These are phyloP conservation scores for Trypethelium eluteriae DNA, from an alignment of 495 filamentous ascomycete genomes.

Conservation along the genomic window DNA sequence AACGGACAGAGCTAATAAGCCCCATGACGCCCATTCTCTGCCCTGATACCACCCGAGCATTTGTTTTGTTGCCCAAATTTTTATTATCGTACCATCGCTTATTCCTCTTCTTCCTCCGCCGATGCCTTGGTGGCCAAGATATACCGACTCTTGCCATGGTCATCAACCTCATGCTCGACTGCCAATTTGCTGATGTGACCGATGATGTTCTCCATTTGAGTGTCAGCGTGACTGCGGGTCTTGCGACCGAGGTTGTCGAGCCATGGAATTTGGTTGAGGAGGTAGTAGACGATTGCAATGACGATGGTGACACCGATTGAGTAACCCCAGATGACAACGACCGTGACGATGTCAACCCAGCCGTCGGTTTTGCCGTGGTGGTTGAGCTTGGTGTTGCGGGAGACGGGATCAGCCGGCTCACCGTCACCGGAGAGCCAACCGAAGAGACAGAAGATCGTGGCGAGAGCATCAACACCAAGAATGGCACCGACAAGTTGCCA, in stretches of 20 bases:
- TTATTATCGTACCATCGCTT: slow-evolving; percentile 7
- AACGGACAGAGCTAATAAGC: neutral
- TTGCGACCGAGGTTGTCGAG: slow-evolving; percentile 73
- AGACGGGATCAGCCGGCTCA: slow-evolving; percentile 34
- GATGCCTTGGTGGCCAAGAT: slow-evolving; percentile 53
- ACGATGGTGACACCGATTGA: slow-evolving; percentile 70
- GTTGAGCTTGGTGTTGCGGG: slow-evolving; percentile 23
- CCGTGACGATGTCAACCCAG: slow-evolving; percentile 65
- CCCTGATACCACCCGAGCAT: neutral
- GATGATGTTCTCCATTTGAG: slow-evolving; percentile 75
- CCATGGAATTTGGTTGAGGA: slow-evolving; percentile 58
- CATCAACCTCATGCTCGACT: slow-evolving; percentile 57
- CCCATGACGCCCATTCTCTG: slow-evolving; percentile 2
- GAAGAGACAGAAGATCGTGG: slow-evolving; percentile 66
- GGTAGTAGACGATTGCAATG: slow-evolving; percentile 70
- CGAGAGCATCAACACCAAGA: slow-evolving; percentile 60
- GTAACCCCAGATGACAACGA: slow-evolving; percentile 70
- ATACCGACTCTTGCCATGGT: slow-evolving; percentile 51
- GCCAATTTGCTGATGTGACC: slow-evolving; percentile 67
- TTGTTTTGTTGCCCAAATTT: neutral
- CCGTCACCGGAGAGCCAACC: slow-evolving; percentile 54
- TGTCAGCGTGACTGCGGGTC: slow-evolving; percentile 64
- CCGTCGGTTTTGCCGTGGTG: slow-evolving; percentile 47
- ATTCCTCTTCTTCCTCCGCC: slow-evolving; percentile 65
- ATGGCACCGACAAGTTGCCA: slow-evolving; percentile 68